These are phyloP conservation scores for Paraconiothyrium brasiliense DNA, from an alignment of 2,329 filamentous ascomycete genomes.

Conservation along the genomic window DNA sequence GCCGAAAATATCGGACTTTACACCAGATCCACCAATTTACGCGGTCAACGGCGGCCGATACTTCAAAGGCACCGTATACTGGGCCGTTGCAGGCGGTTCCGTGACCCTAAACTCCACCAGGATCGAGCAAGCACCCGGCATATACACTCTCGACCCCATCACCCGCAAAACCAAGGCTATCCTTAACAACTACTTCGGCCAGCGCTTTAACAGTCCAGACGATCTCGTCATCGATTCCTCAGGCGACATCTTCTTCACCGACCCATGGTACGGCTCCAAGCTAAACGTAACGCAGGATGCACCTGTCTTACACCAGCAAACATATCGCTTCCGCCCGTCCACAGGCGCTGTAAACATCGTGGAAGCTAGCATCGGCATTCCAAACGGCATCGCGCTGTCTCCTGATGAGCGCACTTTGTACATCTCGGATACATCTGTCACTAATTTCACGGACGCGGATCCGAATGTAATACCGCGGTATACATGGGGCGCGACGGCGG, in stretches of 20 bases:
- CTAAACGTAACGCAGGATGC: not conserved
- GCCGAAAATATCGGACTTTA: not conserved
- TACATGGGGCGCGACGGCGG: conserved; percentile 5
- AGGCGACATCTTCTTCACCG: conserved; percentile 7
- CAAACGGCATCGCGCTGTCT: conserved; percentile 9
- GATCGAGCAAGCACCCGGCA: not conserved
- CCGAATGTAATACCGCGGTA: not conserved
- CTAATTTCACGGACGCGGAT: not conserved
- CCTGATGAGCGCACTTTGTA: conserved; percentile 10
- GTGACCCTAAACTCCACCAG: not conserved
- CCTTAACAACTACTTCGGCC: conserved; percentile 5
- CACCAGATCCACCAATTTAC: not conserved
- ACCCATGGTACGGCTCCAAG: not conserved
- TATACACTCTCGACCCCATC: not conserved
- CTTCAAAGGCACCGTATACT: not conserved
- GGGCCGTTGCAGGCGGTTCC: conserved; percentile 1
- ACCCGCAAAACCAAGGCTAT: not conserved
- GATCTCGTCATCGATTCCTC: not conserved
- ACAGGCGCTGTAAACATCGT: conserved; percentile 2
- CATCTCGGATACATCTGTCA: conserved; percentile 8
- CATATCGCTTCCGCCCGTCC: conserved; percentile 6
- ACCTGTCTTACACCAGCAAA: conserved; percentile 1
- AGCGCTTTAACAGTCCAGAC: conserved; percentile 3
- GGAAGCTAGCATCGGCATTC: not conserved
- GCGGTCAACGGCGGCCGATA: not conserved